Evolutionary conservation across 139 green algal species (phyloP).

Genomic region (Picochlorum sp.): DNA sequence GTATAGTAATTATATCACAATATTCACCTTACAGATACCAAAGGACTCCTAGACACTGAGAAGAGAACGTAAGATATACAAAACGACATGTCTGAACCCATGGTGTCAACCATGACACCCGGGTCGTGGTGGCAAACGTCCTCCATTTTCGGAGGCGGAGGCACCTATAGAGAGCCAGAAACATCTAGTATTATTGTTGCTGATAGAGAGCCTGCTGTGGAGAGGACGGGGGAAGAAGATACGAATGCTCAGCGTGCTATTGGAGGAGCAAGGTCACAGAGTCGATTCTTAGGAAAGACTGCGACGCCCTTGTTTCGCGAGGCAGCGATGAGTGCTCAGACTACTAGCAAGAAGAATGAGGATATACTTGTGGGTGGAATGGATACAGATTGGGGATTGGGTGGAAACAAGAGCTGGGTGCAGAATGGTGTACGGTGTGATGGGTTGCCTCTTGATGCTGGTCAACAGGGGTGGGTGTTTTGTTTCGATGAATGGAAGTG

Average conservation of each 20-base stretch:
- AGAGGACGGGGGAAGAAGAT: not conserved
- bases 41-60: not conserved
- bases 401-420: not conserved
- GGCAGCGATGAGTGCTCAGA: not conserved
- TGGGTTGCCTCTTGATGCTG: slow-evolving; percentile 2
- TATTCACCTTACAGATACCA: too few species aligned
- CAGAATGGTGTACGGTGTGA: not conserved
- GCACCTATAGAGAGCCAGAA: too few species aligned
- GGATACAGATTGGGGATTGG: not conserved
- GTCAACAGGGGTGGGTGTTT: not conserved
- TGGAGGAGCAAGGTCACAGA: slow-evolving; percentile 21
- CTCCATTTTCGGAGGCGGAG: too few species aligned
- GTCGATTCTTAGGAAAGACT: slow-evolving; percentile 20
- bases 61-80: not conserved
- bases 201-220: not conserved
- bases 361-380: not conserved
- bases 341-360: not conserved
- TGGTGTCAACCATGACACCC: not conserved
- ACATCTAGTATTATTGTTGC: too few species aligned
- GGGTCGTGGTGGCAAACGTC: not conserved
- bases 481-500: not conserved
- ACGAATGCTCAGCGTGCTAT: not conserved
- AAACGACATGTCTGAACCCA: not conserved
- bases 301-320: slow-evolving; percentile 20
- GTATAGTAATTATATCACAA: too few species aligned